These are phyloP conservation scores for Phytophthora macrochlamydospora DNA, from an alignment of 352 stramenopile species.

Conservation along the genomic window DNA sequence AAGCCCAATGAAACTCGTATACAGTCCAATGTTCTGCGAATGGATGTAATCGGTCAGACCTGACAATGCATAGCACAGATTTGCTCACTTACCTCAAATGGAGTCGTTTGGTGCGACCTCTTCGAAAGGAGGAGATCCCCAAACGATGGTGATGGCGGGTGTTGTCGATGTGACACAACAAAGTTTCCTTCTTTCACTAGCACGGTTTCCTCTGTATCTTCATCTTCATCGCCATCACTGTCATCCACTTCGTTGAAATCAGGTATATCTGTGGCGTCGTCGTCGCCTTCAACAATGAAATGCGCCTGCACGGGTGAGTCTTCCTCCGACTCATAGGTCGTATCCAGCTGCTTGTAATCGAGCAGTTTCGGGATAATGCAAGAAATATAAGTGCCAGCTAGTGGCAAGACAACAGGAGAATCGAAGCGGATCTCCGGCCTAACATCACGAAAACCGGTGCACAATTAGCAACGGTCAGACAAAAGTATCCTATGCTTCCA, in stretches of 20 bases:
- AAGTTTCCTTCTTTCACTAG: slow-evolving; percentile 55
- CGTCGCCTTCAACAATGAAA: slow-evolving; percentile 62
- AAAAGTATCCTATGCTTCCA: neutral
- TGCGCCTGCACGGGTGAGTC: slow-evolving; percentile 52
- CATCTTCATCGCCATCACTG: slow-evolving; percentile 33
- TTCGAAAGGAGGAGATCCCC: slow-evolving; percentile 75
- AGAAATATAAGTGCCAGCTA: slow-evolving; percentile 78
- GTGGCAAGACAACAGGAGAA: slow-evolving; percentile 54
- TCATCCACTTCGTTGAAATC: slow-evolving; percentile 42
- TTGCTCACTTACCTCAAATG: slow-evolving; percentile 55
- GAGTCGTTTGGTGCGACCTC: slow-evolving; percentile 45
- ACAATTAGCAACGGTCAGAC: slow-evolving; percentile 5
- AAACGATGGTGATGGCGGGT: slow-evolving; percentile 65
- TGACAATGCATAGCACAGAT: neutral
- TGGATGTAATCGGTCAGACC: neutral
- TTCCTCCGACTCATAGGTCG: slow-evolving; percentile 31
- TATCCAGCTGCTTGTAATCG: slow-evolving; percentile 55
- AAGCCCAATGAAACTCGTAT: slow-evolving; percentile 83
- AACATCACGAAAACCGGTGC: neutral
- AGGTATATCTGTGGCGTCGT: slow-evolving; percentile 33
- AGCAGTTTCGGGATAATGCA: slow-evolving; percentile 76
- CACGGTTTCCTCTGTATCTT: slow-evolving; percentile 29
- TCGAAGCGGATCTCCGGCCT: slow-evolving; percentile 65
- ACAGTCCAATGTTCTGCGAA: slow-evolving; percentile 75
- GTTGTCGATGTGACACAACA: slow-evolving; percentile 37